phyloP scores from a whole-genome alignment of 2,329 filamentous ascomycete species.

The Penicillium expansum region DNA sequence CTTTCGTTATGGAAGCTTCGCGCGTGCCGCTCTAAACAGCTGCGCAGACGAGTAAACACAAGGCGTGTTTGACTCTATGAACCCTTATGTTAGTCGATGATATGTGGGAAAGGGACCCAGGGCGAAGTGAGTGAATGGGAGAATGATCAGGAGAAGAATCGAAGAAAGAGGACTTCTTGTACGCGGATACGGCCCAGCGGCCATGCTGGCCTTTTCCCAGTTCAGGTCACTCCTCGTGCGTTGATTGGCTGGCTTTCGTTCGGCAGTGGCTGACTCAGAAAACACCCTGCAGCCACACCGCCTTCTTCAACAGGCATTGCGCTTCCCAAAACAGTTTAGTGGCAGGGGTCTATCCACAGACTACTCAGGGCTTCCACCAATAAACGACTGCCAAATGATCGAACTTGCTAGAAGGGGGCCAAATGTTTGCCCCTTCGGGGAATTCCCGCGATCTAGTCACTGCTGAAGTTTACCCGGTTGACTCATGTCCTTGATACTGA shows the following conservation, averaged over 20 bases:
- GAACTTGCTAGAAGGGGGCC: constrained; percentile 35
- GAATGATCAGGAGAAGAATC: constrained; percentile 17
- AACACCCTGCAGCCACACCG: constrained; percentile 18
- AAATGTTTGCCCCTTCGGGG: constrained; percentile 9
- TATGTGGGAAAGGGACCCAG: constrained; percentile 17
- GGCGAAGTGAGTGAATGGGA: constrained; percentile 22
- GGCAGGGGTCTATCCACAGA: constrained; percentile 5
- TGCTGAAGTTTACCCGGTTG: constrained; percentile 1
- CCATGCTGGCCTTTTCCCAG: constrained; percentile 47
- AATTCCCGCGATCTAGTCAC: not conserved
- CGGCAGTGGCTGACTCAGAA: constrained; percentile 31
- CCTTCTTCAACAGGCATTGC: constrained; percentile 1
- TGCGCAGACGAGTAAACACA: constrained; percentile 15
- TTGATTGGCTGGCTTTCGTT: constrained; percentile 33
- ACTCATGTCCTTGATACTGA: constrained; percentile 6
- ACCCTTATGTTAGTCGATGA: constrained; percentile 15
- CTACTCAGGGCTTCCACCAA: constrained; percentile 11
- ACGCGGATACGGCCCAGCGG: constrained; percentile 36
- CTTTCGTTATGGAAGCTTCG: constrained; percentile 10
- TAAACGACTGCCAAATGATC: constrained; percentile 22
- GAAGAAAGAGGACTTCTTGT: constrained; percentile 31
- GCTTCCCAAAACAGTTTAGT: not conserved
- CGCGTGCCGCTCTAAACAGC: constrained; percentile 8
- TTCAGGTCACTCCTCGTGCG: constrained; percentile 40
- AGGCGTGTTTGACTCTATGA: constrained; percentile 17